These are phyloP conservation scores for Aureobasidium leucospermi DNA, from an alignment of 2,329 filamentous ascomycete genomes.

Conservation along the genomic window DNA sequence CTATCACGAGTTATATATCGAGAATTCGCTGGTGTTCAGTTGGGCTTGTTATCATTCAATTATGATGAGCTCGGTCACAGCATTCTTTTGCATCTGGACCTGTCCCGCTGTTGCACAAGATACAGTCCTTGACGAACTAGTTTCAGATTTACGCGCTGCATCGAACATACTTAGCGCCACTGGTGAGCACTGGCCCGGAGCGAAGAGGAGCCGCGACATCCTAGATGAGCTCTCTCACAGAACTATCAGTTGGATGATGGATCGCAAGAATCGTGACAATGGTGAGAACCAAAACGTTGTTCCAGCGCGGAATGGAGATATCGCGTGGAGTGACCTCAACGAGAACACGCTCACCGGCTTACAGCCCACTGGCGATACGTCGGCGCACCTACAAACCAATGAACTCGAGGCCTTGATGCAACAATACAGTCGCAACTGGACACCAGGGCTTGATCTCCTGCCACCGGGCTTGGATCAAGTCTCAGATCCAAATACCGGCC, in stretches of 20 bases:
- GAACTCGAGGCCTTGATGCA: slow-evolving; percentile 1
- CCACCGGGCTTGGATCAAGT: background rate
- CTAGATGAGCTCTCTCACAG: background rate
- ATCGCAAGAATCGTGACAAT: background rate
- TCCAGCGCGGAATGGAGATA: background rate
- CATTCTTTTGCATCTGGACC: slow-evolving; percentile 4
- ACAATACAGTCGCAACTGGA: background rate
- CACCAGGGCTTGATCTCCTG: background rate
- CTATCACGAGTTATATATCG: slow-evolving; percentile 1
- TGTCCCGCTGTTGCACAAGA: background rate
- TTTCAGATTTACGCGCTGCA: background rate
- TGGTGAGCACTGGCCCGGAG: slow-evolving; percentile 1
- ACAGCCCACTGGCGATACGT: too few species aligned
- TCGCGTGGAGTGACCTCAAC: background rate
- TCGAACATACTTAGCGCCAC: slow-evolving; percentile 2
- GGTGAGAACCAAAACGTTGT: background rate
- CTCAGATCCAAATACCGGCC: background rate
- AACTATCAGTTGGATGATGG: slow-evolving; percentile 4
- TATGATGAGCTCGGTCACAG: slow-evolving; percentile 8
- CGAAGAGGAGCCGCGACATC: background rate
- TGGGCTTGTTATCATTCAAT: slow-evolving; percentile 2
- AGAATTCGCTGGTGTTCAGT: background rate
- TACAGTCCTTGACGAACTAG: background rate
- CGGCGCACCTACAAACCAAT: background rate
- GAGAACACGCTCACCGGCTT: background rate